Evolutionary conservation across 176 grass and related monocot species (phyloP).

Genomic region (Pharus latifolius): DNA sequence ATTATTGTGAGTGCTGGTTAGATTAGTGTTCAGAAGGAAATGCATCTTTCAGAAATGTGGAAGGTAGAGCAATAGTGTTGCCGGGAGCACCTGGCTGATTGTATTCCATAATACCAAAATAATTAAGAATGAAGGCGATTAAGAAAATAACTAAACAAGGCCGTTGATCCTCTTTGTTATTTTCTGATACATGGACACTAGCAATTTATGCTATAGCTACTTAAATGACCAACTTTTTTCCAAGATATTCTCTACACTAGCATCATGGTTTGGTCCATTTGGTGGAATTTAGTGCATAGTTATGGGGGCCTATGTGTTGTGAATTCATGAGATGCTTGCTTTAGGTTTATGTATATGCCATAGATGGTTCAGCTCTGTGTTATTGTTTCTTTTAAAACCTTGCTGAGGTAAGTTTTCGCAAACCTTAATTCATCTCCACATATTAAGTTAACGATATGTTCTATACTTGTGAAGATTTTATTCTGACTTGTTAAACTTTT

Average conservation of each 20-base stretch:
- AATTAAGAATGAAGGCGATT: not conserved
- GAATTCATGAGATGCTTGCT: not conserved
- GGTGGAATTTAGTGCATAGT: not conserved
- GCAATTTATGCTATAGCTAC: not conserved
- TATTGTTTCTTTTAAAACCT: too few relatives aligned
- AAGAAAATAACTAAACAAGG: not conserved
- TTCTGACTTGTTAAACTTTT: slow-evolving; percentile 14
- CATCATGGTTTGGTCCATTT: not conserved
- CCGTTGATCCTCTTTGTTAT: not conserved
- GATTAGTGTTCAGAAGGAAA: not conserved
- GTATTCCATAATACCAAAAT: not conserved
- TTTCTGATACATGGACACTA: not conserved
- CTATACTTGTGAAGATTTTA: not conserved
- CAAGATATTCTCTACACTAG: not conserved
- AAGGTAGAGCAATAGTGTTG: not conserved
- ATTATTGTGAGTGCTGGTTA: not conserved
- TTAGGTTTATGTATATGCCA: not conserved
- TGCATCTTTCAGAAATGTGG: not conserved
- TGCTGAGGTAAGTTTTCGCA: too few relatives aligned
- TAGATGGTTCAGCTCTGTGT: not conserved
- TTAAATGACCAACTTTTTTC: not conserved
- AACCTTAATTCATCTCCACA: too few relatives aligned
- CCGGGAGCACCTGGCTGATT: not conserved
- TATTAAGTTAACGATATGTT: too few relatives aligned
- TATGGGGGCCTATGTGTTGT: not conserved